Evolutionary conservation across 257 asterid genomes (phyloP).

Genomic region (Nicotiana knightiana): DNA sequence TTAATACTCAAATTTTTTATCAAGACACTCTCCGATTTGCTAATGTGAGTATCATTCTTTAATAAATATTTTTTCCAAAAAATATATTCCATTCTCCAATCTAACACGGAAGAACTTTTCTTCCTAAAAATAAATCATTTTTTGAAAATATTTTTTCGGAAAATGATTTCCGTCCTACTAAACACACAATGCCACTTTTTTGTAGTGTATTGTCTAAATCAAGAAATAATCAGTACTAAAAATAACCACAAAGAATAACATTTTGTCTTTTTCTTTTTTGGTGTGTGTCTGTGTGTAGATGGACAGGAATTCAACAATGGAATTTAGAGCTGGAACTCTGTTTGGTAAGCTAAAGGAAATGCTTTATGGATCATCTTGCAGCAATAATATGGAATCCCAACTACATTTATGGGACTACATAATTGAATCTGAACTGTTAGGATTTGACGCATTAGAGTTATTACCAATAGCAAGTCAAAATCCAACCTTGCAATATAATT

Average conservation of each 20-base stretch:
- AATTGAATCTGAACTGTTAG: conserved; percentile 23
- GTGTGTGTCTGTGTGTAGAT: conserved; percentile 12
- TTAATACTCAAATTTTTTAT: neutral
- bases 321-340: conserved; percentile 16
- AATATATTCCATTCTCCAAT: neutral
- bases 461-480: neutral
- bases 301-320: conserved; percentile 16
- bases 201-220: neutral
- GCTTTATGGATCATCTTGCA: conserved; percentile 14
- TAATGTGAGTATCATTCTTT: neutral
- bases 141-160: fast-evolving
- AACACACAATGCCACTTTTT: neutral
- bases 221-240: neutral
- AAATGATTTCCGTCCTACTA: neutral
- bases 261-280: neutral
- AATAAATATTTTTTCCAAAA: neutral
- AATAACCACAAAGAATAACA: neutral
- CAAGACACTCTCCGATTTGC: neutral
- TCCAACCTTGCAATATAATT: neutral
- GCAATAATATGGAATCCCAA: conserved; percentile 24
- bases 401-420: conserved; percentile 31
- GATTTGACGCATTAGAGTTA: neutral
- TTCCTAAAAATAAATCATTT: neutral
- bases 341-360: conserved; percentile 24
- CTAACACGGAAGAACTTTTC: neutral